Conservation (phyloP, 371 early-diverging fungal genomes). For the Dentiscutata heterogama region DNA sequence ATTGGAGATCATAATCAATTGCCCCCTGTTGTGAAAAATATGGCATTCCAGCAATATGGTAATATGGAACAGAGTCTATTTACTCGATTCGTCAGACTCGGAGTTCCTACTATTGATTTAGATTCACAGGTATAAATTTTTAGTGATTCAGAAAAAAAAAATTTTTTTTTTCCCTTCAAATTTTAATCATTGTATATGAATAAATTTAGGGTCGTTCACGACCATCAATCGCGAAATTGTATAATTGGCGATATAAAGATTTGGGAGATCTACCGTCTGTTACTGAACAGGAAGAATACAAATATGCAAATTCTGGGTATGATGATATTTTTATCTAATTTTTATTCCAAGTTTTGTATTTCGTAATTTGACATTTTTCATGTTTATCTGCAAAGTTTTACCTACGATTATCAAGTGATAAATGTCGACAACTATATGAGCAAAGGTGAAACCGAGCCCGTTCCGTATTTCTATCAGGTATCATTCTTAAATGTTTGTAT, state of each 20-base stretch:
- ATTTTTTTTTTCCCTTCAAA: background rate
- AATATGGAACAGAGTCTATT: constrained; percentile 95
- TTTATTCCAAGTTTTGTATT: background rate
- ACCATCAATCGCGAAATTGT: constrained; percentile 82
- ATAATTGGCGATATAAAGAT: constrained; percentile 81
- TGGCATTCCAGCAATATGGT: constrained; percentile 83
- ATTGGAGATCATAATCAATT: constrained; percentile 98
- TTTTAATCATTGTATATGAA: background rate
- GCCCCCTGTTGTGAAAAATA: constrained; percentile 92
- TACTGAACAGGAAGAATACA: constrained; percentile 55
- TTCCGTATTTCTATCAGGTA: constrained; percentile 69
- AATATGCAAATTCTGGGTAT: constrained; percentile 80
- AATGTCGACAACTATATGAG: constrained; percentile 82
- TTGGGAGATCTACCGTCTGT: constrained; percentile 71
- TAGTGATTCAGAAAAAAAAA: background rate
- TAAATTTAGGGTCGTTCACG: constrained; percentile 78
- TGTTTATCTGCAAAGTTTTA: constrained; percentile 54
- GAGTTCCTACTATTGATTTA: constrained; percentile 86
- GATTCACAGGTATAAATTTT: constrained; percentile 72
- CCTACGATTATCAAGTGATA: constrained; percentile 84
- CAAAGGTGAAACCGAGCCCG: constrained; percentile 87
- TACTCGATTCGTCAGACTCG: constrained; percentile 88
- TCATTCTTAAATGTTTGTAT: background rate
- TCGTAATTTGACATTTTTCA: background rate
- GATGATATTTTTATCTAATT: background rate